These are phyloP conservation scores for Lactuca sativa DNA, from an alignment of 129 eudicot species.

Conservation along the genomic window DNA sequence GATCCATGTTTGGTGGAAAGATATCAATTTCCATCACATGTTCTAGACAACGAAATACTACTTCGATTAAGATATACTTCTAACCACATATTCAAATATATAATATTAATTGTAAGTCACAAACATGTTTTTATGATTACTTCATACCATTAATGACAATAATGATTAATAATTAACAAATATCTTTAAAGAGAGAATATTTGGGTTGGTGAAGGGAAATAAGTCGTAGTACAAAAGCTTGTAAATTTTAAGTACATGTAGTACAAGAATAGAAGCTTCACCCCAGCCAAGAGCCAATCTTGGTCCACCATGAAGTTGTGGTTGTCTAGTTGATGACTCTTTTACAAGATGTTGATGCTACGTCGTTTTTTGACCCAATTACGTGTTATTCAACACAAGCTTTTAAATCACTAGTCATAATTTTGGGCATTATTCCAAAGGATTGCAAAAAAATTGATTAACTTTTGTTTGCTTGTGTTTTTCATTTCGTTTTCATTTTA, in stretches of 20 bases:
- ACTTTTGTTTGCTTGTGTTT: slow-evolving; percentile 4
- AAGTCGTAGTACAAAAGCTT: slow-evolving; percentile 34
- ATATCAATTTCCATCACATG: neutral
- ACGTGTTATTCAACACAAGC: neutral
- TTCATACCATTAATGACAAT: no score
- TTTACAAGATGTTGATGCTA: slow-evolving; percentile 33
- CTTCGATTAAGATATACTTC: neutral
- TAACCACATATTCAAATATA: neutral
- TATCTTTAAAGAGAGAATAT: slow-evolving; percentile 13
- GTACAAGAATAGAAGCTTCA: slow-evolving; percentile 32
- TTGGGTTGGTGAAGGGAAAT: slow-evolving; percentile 21
- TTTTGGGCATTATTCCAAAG: neutral
- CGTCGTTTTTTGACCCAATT: slow-evolving; percentile 16
- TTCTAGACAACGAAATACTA: neutral
- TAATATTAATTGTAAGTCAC: neutral
- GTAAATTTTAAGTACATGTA: slow-evolving; percentile 30
- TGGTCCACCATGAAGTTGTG: slow-evolving; percentile 25
- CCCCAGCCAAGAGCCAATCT: neutral
- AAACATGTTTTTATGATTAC: neutral
- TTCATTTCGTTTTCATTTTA: neutral
- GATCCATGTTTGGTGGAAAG: neutral
- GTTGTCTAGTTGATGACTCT: slow-evolving; percentile 36
- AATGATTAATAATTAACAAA: neutral
- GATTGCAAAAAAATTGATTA: neutral
- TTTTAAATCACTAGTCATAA: neutral